Conservation (phyloP, 768 basidiomycete species). For the Amanita pallidorosea region DNA sequence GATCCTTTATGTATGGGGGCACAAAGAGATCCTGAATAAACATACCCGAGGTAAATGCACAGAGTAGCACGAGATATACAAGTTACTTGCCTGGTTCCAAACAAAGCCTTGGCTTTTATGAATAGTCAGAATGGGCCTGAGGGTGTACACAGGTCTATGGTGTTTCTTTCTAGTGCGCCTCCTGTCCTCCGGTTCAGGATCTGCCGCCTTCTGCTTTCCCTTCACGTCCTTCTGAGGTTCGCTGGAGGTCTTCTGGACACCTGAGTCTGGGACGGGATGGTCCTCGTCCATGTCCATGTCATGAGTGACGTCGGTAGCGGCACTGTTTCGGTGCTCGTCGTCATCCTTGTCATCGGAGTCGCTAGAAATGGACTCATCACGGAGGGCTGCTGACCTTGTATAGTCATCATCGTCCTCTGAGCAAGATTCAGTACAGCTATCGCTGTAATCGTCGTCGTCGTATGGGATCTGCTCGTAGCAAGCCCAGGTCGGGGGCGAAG, state of each 20-base stretch:
- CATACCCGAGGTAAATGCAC: conserved; percentile 2
- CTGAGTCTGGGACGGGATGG: conserved; percentile 26
- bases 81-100: conserved; percentile 72
- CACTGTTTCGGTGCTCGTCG: conserved; percentile 15
- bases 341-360: conserved; percentile 28
- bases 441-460: conserved; percentile 52
- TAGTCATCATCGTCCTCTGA: conserved; percentile 73
- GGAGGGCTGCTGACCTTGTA: conserved; percentile 10
- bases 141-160: conserved; percentile 44
- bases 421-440: conserved; percentile 51
- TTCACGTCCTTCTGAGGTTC: conserved; percentile 53
- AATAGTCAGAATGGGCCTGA: conserved; percentile 79
- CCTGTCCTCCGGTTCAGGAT: conserved; percentile 45
- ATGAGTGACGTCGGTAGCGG: conserved; percentile 12
- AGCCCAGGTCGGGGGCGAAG: conserved; percentile 80
- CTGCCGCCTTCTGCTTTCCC: conserved; percentile 73
- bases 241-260: conserved; percentile 9
- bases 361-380: conserved; percentile 10
- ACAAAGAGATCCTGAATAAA: conserved; percentile 65
- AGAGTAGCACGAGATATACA: neutral
- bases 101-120: conserved; percentile 84
- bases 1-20: conserved; percentile 82
- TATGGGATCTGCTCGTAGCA: conserved; percentile 85
- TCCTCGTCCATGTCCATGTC: conserved; percentile 52
- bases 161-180: conserved; percentile 43